These are phyloP conservation scores for Phytophthora ramorum DNA, from an alignment of 352 stramenopile genomes.

Conservation along the genomic window DNA sequence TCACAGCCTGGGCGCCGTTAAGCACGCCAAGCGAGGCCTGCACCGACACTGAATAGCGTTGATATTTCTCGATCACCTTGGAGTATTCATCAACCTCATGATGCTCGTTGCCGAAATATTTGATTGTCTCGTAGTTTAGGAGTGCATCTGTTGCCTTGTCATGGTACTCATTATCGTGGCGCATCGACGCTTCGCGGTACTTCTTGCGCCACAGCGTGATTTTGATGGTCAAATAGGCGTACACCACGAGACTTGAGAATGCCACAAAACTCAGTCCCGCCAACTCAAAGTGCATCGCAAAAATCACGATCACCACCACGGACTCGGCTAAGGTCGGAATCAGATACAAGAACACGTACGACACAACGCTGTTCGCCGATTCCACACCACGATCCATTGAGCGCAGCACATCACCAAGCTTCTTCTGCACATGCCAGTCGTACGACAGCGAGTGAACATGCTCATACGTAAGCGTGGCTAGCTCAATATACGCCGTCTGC, in stretches of 20 bases:
- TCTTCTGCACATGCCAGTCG: slow-evolving; percentile 98
- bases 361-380: slow-evolving; percentile 95
- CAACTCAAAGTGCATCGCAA: slow-evolving; percentile 93
- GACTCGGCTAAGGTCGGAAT: slow-evolving; percentile 95
- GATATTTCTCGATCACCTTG: slow-evolving; percentile 93
- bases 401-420: slow-evolving; percentile 96
- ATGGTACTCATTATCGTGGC: slow-evolving; percentile 98
- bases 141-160: slow-evolving; percentile 97
- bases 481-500: slow-evolving; percentile 98
- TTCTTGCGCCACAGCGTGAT: slow-evolving; percentile 98
- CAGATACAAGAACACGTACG: slow-evolving; percentile 97
- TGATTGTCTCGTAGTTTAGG: slow-evolving; percentile 99
- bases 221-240: slow-evolving; percentile 96
- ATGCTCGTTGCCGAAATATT: slow-evolving; percentile 96
- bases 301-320: slow-evolving; percentile 95
- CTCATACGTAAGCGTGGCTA: slow-evolving; percentile 95
- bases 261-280: slow-evolving; percentile 92
- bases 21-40: slow-evolving; percentile 95
- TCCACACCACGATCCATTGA: slow-evolving; percentile 93
- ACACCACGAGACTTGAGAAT: slow-evolving; percentile 96
- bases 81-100: slow-evolving; percentile 94
- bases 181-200: slow-evolving; percentile 94
- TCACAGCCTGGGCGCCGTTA: slow-evolving; percentile 93
- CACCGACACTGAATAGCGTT: slow-evolving; percentile 93
- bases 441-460: slow-evolving; percentile 97